Base-by-base conservation (phyloP, 208 protist species). In the Wallacemonas rigidus region DNA sequence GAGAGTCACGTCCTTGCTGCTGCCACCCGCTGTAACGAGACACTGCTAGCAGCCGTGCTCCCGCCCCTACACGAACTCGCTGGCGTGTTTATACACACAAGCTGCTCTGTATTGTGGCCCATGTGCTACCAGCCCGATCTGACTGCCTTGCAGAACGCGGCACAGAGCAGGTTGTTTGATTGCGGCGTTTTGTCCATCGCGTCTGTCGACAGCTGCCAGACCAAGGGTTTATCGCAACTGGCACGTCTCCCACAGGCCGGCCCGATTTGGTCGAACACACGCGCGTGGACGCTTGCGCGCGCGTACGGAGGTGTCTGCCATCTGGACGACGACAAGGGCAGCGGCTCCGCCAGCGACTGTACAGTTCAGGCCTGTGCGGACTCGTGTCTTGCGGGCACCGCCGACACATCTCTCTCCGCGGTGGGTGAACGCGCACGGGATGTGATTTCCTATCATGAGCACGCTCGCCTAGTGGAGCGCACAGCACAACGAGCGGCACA, bases 1-100 rank as follows among this genome's bases (percentile, higher is more conserved):
- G 51, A 67, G 9, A 57, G 14, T 26, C 82, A 75, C 55, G 58
- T 82, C 41, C 11, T 89, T 8, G 56, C 35, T 11, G 74, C 71
- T 0, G 12, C 76, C 15, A 44, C 76, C 2, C 54, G 73, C 12
- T 89, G 84, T 65, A 70, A 81, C 60, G 64, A 76, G 39, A 57
- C 38, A 45, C 8, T 41, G 57, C 41, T 35, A 35, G 57, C 38
- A 2, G 12, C 45, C 63, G 12, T 85, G 67, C 15, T 43, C 64
- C 17, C 40, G 36, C 17, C 14, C 72, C 6, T 14, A 43, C 26
- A 70, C 50, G 41, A 36, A 65, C 7, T 69, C 6, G 60, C 15
- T 17, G 60, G 65, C 26, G 36, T 2, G 1, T n/a, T 65, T 1
- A 51, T 41, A 8, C n/a, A 14, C 3, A 12, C 47, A 2, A 14